Conservation (phyloP, 805 yeast species). For the Teunomyces funiuensis region DNA sequence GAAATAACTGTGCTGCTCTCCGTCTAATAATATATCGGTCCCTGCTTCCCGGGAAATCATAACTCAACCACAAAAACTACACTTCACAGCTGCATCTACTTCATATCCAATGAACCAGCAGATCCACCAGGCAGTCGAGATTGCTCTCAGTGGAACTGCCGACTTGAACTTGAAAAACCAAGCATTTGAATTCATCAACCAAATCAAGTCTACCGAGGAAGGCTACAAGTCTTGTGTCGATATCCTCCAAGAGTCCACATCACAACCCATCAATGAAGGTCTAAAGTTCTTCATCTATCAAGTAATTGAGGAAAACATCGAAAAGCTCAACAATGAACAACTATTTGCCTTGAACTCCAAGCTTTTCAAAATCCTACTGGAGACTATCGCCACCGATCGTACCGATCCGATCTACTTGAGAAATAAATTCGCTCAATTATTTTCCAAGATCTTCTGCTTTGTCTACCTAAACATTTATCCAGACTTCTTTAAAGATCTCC, state of each 20-base stretch:
- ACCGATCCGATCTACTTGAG: slow-evolving; percentile 31
- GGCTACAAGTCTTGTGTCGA: slow-evolving; percentile 58
- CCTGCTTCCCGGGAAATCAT: neutral
- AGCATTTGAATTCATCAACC: slow-evolving; percentile 53
- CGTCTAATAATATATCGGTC: neutral
- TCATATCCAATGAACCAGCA: slow-evolving; percentile 45
- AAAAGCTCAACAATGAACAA: slow-evolving; percentile 45
- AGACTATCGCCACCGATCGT: slow-evolving; percentile 13
- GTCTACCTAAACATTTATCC: slow-evolving; percentile 36
- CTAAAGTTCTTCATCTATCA: slow-evolving; percentile 69
- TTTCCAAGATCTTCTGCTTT: slow-evolving; percentile 35
- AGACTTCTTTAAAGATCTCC: slow-evolving; percentile 32
- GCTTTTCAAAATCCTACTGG: slow-evolving; percentile 46
- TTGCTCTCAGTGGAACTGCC: slow-evolving; percentile 71
- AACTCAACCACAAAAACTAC: neutral
- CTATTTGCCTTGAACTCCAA: slow-evolving; percentile 45
- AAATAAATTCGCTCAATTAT: slow-evolving; percentile 37
- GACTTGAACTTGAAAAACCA: slow-evolving; percentile 57
- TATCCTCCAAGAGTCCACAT: slow-evolving; percentile 34
- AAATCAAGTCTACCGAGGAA: slow-evolving; percentile 51
- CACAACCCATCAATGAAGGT: slow-evolving; percentile 43
- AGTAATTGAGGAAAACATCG: slow-evolving; percentile 60
- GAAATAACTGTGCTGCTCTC: neutral
- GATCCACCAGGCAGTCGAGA: slow-evolving; percentile 83
- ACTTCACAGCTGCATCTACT: neutral